Percentiles rank a stretch among this genome's conserved stretches.
Evolutionary conservation across 352 stramenopile species (phyloP).

Genomic region (Pythium brachiatum): DNA sequence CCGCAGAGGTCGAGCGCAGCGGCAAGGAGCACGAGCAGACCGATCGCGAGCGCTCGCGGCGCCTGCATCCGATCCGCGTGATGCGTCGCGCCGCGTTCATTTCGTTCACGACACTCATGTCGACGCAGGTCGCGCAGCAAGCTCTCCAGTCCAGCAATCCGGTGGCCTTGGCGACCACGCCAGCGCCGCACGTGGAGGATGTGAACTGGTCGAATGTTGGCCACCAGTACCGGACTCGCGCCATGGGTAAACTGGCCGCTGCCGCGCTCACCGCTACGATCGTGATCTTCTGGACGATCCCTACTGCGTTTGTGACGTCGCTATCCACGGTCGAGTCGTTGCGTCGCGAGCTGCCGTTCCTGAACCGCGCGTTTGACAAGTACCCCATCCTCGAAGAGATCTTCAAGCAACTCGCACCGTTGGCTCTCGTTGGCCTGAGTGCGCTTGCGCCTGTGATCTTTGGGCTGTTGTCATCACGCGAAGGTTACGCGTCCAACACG

Average conservation of each 20-base stretch:
- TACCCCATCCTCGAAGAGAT: conserved; percentile 58
- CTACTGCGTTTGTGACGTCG: conserved; percentile 73
- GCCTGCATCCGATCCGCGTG: conserved; percentile 50
- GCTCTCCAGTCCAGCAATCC: conserved; percentile 59
- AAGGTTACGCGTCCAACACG: conserved; percentile 67
- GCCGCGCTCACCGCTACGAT: conserved; percentile 52
- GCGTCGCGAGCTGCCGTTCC: conserved; percentile 50
- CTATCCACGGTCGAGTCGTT: conserved; percentile 70
- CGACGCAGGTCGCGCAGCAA: conserved; percentile 69
- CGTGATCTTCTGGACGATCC: conserved; percentile 84
- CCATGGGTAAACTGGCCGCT: conserved; percentile 50
- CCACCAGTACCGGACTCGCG: conserved; percentile 44
- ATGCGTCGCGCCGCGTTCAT: conserved; percentile 74
- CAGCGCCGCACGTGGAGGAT: conserved; percentile 59
- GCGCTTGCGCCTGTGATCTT: conserved; percentile 68
- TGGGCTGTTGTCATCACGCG: conserved; percentile 52
- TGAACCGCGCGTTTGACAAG: conserved; percentile 60
- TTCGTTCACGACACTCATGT: conserved; percentile 73
- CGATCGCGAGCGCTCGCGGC: conserved; percentile 43
- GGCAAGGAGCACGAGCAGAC: conserved; percentile 49
- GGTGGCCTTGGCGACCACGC: conserved; percentile 44
- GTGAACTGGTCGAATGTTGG: conserved; percentile 82
- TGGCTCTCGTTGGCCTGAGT: conserved; percentile 58
- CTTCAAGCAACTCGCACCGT: conserved; percentile 69
- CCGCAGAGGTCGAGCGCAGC: conserved; percentile 15